Base-by-base conservation (phyloP, 495 filamentous ascomycete genomes). In the Penicillium malachiteum region DNA sequence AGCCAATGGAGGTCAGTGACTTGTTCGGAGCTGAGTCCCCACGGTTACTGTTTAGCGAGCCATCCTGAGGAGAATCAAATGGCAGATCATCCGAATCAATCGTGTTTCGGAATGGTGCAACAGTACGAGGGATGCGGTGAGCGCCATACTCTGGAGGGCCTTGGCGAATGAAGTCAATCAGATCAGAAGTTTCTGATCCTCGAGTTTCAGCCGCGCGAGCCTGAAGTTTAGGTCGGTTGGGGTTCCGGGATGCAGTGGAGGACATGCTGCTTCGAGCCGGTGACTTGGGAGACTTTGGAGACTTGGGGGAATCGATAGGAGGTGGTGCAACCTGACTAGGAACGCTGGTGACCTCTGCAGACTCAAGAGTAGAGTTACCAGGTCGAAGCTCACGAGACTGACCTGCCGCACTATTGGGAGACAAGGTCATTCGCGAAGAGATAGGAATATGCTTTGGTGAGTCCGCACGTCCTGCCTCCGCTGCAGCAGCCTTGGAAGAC, bases 91-190 rank as follows among this genome's bases (percentile, higher is more conserved):
- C 89, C 30, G 90, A 92, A 64, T 96, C 92, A 78, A 90, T 86
- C 1, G 91, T 91, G 51, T 81, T 85, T 32, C 90, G 81, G 75
- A 96, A 92, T 13, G 92, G 90, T 12, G 91, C 91, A 32, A 95
- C 88, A 12, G 81, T 80, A n/a, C 87, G 89, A 32, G 91, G 87
- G 59, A 92, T 92, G 32, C 89, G 83, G 46, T 82, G 89, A 50
- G 77, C 66, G 30, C 76, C 76, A 9, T 65, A 66, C 49, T 71
- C 76, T 0, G 85, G 83, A 7, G 93, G 87, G 1, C 93, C 89
- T 69, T 89, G 85, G 46, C 92, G 85, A 50, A 98, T 92, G 72
- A 97, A 97, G 63, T 97, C 91, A 48, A 96, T 95, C 38, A 98
- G 72, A 56, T 96, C 94, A 3, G 87, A 86, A 44, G 84, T 96